Percentiles rank a stretch among this genome's conserved stretches.
Evolutionary conservation across 495 filamentous ascomycete genomes (phyloP).

Genomic region (Podospora sp.): DNA sequence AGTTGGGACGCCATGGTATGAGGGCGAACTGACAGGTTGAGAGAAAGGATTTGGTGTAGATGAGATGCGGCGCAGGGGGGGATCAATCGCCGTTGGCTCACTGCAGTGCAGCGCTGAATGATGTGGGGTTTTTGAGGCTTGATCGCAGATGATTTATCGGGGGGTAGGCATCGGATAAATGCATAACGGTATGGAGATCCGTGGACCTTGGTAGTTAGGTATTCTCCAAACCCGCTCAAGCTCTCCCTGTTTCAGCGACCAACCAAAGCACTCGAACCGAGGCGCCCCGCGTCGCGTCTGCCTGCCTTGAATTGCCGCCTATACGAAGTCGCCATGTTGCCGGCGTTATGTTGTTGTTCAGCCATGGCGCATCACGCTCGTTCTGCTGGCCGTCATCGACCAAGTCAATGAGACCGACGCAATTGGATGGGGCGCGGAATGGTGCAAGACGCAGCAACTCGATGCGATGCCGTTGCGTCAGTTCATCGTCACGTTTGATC

Average conservation of each 20-base stretch:
- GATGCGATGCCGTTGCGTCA: not conserved
- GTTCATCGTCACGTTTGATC: not conserved
- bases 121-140: not conserved
- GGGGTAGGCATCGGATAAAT: not conserved
- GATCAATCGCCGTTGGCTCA: not conserved
- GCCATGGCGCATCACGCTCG: slow-evolving; percentile 7
- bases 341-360: not conserved
- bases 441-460: not conserved
- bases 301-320: slow-evolving; percentile 6
- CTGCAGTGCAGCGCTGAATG: not conserved
- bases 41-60: slow-evolving; percentile 11
- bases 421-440: not conserved
- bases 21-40: not conserved
- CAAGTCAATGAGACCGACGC: slow-evolving; percentile 1
- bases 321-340: slow-evolving; percentile 2
- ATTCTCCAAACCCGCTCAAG: not conserved
- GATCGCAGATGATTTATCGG: not conserved
- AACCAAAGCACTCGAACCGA: not conserved
- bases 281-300: slow-evolving; percentile 9
- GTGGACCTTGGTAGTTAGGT: too few species aligned
- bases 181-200: too few species aligned
- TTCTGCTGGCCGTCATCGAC: not conserved
- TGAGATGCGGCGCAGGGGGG: not conserved
- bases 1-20: slow-evolving; percentile 74
- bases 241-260: not conserved